These are phyloP conservation scores for Zymoseptoria brevis DNA, from an alignment of 2,329 filamentous ascomycete species.

Conservation along the genomic window DNA sequence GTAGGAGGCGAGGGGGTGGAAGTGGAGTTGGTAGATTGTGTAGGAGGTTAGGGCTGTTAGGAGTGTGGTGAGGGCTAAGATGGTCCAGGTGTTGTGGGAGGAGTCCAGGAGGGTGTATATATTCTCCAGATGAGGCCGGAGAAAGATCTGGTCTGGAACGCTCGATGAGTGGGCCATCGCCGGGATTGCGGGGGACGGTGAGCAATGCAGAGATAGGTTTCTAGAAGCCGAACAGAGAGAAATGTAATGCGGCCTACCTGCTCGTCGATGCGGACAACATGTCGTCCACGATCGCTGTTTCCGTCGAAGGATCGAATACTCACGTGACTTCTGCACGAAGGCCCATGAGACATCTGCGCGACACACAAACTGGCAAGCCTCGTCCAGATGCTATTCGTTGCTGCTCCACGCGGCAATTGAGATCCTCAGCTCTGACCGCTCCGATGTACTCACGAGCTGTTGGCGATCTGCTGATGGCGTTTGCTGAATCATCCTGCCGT, in stretches of 20 bases:
- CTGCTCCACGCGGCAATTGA: background rate
- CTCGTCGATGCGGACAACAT: background rate
- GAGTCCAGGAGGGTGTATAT: slow-evolving; percentile 7
- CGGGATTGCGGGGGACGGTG: background rate
- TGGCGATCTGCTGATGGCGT: background rate
- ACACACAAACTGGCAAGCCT: background rate
- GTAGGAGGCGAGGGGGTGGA: slow-evolving; percentile 21
- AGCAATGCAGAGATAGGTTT: background rate
- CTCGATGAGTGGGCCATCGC: background rate
- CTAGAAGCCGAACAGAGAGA: background rate
- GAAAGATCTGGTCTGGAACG: background rate
- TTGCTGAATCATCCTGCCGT: background rate
- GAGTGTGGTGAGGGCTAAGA: slow-evolving; percentile 4
- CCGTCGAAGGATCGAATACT: background rate
- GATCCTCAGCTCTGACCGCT: background rate
- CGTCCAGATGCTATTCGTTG: background rate
- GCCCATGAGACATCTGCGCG: background rate
- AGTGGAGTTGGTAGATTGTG: slow-evolving; percentile 18
- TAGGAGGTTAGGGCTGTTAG: slow-evolving; percentile 9
- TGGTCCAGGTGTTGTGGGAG: slow-evolving; percentile 5
- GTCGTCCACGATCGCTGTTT: background rate
- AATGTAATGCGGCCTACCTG: background rate
- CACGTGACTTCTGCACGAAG: background rate
- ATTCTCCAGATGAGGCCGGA: background rate
- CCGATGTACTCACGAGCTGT: background rate